A percentile compares a stretch with the other conserved stretches of the same genome.
phyloP scores from a whole-genome alignment of 1,284 basidiomycete genomes.

The Rhodotorula glutinis region DNA sequence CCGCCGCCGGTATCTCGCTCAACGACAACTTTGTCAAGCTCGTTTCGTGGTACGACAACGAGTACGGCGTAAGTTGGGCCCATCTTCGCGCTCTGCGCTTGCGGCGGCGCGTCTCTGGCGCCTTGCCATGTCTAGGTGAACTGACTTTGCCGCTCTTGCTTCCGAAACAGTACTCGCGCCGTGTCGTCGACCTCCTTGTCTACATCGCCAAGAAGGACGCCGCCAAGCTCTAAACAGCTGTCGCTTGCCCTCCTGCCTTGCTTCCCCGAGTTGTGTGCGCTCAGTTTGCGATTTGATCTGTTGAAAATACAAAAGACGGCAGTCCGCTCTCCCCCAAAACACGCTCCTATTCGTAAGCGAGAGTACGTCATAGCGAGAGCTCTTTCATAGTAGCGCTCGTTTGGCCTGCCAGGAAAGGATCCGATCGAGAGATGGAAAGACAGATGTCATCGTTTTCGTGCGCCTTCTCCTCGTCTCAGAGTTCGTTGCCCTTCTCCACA shows the following conservation, averaged over 20 bases:
- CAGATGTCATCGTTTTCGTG: not conserved
- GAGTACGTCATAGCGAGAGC: no score
- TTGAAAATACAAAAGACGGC: constrained; percentile 3
- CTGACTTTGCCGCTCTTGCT: constrained; percentile 32
- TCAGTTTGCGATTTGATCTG: not conserved
- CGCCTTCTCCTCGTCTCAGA: no score
- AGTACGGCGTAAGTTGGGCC: constrained; percentile 62
- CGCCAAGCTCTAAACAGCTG: constrained; percentile 33
- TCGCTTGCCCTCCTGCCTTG: no score
- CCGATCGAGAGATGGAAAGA: not conserved
- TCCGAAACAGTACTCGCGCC: constrained; percentile 70
- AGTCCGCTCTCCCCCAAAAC: not conserved
- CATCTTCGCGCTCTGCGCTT: no score
- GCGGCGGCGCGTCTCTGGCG: no score
- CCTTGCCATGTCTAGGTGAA: no score
- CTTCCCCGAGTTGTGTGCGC: not conserved
- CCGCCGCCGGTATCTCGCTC: constrained; percentile 86
- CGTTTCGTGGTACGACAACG: constrained; percentile 48
- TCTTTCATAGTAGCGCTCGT: no score
- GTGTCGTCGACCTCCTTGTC: constrained; percentile 86
- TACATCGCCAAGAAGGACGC: constrained; percentile 63
- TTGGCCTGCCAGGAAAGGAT: no score
- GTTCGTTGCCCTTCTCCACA: no score
- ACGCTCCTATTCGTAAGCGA: no score
- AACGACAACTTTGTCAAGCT: constrained; percentile 55